Conservation (phyloP, 148 eudicot species). For the Fallopia convolvulus region DNA sequence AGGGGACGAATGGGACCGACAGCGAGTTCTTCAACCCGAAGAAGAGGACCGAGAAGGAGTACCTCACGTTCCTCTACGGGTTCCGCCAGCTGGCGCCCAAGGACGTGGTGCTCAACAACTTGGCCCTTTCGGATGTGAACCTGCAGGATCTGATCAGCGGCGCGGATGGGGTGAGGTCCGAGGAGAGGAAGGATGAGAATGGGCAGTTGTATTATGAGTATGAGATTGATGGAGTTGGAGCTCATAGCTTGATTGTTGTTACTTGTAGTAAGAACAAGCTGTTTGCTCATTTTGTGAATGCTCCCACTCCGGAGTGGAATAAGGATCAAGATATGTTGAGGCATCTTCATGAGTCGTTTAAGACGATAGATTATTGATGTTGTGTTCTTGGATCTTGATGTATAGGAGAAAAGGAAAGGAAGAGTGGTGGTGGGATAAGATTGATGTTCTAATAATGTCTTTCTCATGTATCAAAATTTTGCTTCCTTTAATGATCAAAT, state of each 20-base stretch:
- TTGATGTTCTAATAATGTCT: not conserved
- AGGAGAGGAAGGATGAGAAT: constrained; percentile 58
- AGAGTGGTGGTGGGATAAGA: not conserved
- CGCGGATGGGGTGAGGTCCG: constrained; percentile 52
- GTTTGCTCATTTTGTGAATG: constrained; percentile 87
- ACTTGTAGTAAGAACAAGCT: constrained; percentile 82
- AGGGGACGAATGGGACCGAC: constrained; percentile 89
- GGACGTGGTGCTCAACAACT: constrained; percentile 53
- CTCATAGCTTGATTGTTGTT: constrained; percentile 73
- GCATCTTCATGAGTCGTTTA: constrained; percentile 75
- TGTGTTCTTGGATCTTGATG: constrained; percentile 13
- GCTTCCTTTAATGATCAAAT: no score
- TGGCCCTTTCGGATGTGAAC: constrained; percentile 72
- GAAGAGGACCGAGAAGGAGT: constrained; percentile 70
- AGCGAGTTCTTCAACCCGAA: constrained; percentile 86
- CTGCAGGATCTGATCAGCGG: constrained; percentile 58
- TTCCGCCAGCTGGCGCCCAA: constrained; percentile 62
- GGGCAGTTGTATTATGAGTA: constrained; percentile 82
- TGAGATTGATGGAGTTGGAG: constrained; percentile 51
- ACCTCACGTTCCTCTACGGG: constrained; percentile 61
- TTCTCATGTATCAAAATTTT: not conserved
- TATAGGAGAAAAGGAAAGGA: not conserved
- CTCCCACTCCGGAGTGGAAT: constrained; percentile 75
- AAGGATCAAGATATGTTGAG: constrained; percentile 65
- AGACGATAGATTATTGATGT: constrained; percentile 34